Evolutionary conservation across 176 grass and related monocot species (phyloP).

Genomic region (Musa schizocarpa): DNA sequence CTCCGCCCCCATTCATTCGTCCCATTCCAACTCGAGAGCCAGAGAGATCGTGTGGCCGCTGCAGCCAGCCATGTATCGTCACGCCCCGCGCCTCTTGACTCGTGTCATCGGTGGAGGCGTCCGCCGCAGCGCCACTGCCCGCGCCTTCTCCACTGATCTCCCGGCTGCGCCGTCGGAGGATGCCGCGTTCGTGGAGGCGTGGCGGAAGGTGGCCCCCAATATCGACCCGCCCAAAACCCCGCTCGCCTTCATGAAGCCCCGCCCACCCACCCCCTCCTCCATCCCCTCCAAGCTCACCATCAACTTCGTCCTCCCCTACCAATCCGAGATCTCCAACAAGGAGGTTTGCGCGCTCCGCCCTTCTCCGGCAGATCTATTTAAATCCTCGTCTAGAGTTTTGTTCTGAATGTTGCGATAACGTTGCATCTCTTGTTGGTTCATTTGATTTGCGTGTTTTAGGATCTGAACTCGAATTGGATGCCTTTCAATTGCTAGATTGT

Average conservation of each 20-base stretch:
- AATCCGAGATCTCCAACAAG: conserved; percentile 18
- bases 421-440: not conserved
- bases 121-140: not conserved
- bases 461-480: not conserved
- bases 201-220: conserved; percentile 19
- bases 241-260: conserved; percentile 14
- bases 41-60: no score
- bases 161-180: conserved; percentile 2
- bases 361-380: not conserved
- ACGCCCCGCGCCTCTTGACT: not conserved
- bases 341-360: not conserved
- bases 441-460: not conserved
- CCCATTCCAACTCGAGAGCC: no score
- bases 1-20: no score
- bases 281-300: conserved; percentile 21
- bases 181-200: conserved; percentile 16
- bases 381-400: not conserved
- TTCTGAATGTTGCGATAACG: not conserved
- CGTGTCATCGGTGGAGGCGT: not conserved
- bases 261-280: not conserved
- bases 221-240: conserved; percentile 12
- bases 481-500: no score
- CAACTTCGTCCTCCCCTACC: conserved; percentile 19
- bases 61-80: conserved; percentile 9
- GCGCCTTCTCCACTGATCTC: conserved; percentile 5